phyloP scores from a whole-genome alignment of 2,329 filamentous ascomycete species.

The Monilinia fructigena region DNA sequence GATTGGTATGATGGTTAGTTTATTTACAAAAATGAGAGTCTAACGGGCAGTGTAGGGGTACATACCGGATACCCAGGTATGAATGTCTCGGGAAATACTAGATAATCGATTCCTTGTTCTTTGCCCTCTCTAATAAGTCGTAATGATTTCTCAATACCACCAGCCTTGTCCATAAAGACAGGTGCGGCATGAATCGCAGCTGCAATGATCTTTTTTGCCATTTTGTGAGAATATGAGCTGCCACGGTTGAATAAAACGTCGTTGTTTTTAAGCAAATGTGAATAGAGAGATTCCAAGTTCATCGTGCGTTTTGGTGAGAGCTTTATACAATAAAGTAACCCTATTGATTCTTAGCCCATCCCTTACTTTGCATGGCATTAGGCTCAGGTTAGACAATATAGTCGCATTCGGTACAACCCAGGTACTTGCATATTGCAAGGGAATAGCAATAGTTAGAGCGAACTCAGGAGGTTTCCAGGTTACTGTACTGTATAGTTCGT shows the following conservation, averaged over 20 bases:
- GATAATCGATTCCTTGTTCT: background rate
- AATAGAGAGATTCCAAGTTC: too few species aligned
- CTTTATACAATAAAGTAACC: too few species aligned
- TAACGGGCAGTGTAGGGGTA: accelerated
- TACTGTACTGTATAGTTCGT: too few species aligned
- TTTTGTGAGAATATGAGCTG: background rate
- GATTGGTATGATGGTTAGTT: background rate
- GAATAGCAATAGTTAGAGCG: too few species aligned
- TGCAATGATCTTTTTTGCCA: background rate
- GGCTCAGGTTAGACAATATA: too few species aligned
- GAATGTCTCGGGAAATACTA: conserved; percentile 14
- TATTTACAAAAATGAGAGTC: background rate
- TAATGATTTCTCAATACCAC: background rate
- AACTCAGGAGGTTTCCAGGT: too few species aligned
- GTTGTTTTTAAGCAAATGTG: too few species aligned
- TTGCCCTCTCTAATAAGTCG: background rate
- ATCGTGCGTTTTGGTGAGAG: too few species aligned
- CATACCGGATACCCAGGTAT: conserved; percentile 14
- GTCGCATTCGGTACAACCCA: too few species aligned
- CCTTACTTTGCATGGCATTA: too few species aligned
- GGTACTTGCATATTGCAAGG: too few species aligned
- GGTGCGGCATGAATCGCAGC: conserved; percentile 10
- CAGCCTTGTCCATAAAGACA: conserved; percentile 7
- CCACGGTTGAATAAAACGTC: background rate
- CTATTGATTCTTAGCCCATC: too few species aligned